A percentile compares a stretch with the other conserved stretches of the same genome.
Evolutionary conservation across 2,329 filamentous ascomycete species (phyloP).

Genomic region (Ceratocystis ficicola): DNA sequence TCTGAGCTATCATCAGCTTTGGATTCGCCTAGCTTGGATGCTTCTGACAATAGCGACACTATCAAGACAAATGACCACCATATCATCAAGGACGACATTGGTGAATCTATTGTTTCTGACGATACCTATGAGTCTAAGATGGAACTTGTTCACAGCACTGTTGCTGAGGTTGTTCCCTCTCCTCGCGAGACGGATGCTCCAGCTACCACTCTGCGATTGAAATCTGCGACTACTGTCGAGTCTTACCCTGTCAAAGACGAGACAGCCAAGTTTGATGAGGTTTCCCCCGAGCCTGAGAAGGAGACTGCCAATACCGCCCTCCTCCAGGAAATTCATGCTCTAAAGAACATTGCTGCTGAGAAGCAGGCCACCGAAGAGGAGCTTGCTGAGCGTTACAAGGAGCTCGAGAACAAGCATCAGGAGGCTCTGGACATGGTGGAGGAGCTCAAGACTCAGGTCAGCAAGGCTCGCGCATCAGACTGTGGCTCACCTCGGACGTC

Average conservation of each 20-base stretch:
- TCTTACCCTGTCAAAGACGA: constrained; percentile 7
- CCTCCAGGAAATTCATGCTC: constrained; percentile 54
- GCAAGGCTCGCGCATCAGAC: constrained; percentile 56
- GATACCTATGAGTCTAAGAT: constrained; percentile 6
- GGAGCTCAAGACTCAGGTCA: constrained; percentile 75
- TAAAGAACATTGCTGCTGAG: constrained; percentile 59
- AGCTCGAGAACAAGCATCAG: constrained; percentile 70
- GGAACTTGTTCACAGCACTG: constrained; percentile 16
- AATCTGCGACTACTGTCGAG: constrained; percentile 14
- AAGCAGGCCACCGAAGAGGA: constrained; percentile 64
- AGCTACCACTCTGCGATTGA: neutral
- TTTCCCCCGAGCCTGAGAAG: neutral
- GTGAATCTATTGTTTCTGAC: neutral
- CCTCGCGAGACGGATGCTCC: constrained; percentile 9
- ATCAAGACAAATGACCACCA: constrained; percentile 32
- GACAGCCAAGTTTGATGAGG: constrained; percentile 1
- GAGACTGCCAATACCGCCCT: constrained; percentile 34
- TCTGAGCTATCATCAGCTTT: constrained; percentile 84
- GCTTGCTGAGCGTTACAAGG: constrained; percentile 66
- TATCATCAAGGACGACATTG: constrained; percentile 12
- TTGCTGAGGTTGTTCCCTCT: constrained; percentile 19
- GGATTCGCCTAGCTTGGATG: constrained; percentile 56
- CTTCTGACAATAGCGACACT: constrained; percentile 33
- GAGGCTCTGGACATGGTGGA: constrained; percentile 77
- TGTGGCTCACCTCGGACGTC: constrained; percentile 49